phyloP scores from a whole-genome alignment of 2,329 filamentous ascomycete genomes.

The Cladosporium sp. region DNA sequence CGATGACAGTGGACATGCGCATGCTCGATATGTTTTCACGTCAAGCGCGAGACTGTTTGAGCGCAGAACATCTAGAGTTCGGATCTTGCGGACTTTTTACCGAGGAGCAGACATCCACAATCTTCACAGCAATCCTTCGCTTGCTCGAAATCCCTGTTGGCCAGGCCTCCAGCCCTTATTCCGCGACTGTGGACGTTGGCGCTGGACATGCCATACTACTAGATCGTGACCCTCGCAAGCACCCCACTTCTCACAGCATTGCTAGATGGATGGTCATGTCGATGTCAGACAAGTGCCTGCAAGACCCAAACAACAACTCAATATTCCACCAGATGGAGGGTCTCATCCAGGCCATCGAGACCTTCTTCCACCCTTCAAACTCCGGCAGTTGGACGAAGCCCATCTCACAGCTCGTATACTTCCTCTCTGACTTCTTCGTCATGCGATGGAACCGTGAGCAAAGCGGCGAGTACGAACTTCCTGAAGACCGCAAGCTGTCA shows the following conservation, averaged over 20 bases:
- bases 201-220: slow-evolving; percentile 81
- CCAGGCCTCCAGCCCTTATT: slow-evolving; percentile 91
- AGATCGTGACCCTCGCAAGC: slow-evolving; percentile 89
- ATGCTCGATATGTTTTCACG: slow-evolving; percentile 89
- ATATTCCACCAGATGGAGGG: slow-evolving; percentile 83
- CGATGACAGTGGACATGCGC: slow-evolving; percentile 78
- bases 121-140: slow-evolving; percentile 87
- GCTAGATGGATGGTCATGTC: slow-evolving; percentile 92
- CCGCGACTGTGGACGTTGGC: slow-evolving; percentile 70
- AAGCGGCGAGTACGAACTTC: slow-evolving; percentile 85
- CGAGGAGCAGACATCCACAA: slow-evolving; percentile 81
- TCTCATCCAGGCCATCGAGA: slow-evolving; percentile 90
- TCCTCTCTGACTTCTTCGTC: slow-evolving; percentile 92
- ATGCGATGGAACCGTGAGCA: slow-evolving; percentile 96
- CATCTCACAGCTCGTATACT: slow-evolving; percentile 84
- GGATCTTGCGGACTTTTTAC: slow-evolving; percentile 88
- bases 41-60: slow-evolving; percentile 76
- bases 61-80: slow-evolving; percentile 72
- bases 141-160: slow-evolving; percentile 94
- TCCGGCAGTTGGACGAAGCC: slow-evolving; percentile 88
- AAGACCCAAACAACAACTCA: slow-evolving; percentile 61
- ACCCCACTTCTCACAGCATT: slow-evolving; percentile 87
- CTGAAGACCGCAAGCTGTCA: slow-evolving; percentile 72
- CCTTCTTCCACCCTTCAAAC: slow-evolving; percentile 98
- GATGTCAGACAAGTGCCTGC: slow-evolving; percentile 76